Evolutionary conservation across 139 green algal species (phyloP).

Genomic region (Marvania coccoides): DNA sequence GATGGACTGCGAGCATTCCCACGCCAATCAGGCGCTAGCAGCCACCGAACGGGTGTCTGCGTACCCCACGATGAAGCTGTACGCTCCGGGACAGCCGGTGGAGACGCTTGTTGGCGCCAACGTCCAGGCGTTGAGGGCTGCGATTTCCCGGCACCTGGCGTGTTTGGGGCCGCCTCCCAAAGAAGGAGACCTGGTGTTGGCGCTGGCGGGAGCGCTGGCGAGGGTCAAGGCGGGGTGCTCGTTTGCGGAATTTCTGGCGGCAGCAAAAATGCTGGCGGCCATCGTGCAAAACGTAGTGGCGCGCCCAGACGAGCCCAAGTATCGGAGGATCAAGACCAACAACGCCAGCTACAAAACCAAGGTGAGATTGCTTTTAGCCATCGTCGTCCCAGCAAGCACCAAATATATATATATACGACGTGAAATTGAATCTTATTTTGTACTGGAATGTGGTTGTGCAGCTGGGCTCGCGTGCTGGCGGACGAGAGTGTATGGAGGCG

Average conservation of each 20-base stretch:
- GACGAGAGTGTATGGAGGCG: conserved; percentile 21
- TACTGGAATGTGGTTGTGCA: no score
- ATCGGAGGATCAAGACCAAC: conserved; percentile 15
- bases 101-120: conserved; percentile 17
- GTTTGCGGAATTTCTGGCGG: conserved; percentile 21
- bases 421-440: no score
- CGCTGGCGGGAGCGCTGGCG: background rate
- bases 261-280: conserved; percentile 9
- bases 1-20: conserved; percentile 27
- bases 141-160: conserved; percentile 7
- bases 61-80: conserved; percentile 35
- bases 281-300: conserved; percentile 29
- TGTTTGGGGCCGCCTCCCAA: background rate
- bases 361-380: no score
- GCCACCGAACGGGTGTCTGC: background rate
- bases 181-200: background rate
- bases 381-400: no score
- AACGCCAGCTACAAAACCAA: conserved; percentile 9
- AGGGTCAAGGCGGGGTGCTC: conserved; percentile 5
- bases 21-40: conserved; percentile 22
- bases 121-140: background rate
- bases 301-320: conserved; percentile 20
- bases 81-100: background rate
- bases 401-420: no score
- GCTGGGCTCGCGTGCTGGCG: conserved; percentile 13